A percentile compares a stretch with the other conserved stretches of the same genome.
Conservation (phyloP, 2,329 filamentous ascomycete species). For the Sphaceloma murrayae region DNA sequence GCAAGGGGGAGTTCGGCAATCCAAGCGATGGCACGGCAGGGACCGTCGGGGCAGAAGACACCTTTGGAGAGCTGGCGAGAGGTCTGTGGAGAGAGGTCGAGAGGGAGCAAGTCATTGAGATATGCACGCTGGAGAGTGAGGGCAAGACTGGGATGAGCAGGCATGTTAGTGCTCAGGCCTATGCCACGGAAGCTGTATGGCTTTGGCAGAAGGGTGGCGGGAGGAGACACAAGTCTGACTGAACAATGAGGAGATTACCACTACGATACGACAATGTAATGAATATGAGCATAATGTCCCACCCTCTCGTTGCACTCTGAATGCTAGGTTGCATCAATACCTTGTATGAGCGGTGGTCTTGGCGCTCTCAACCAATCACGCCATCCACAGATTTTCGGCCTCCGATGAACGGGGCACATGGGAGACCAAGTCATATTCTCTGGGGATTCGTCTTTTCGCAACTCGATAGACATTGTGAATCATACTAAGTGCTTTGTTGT, state of each 20-base stretch:
- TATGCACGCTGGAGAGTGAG: constrained; percentile 64
- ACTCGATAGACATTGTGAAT: no score
- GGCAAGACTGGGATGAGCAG: constrained; percentile 48
- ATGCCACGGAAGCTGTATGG: constrained; percentile 86
- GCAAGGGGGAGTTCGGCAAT: constrained; percentile 58
- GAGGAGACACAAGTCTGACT: constrained; percentile 37
- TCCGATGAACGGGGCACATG: neutral
- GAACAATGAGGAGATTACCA: no score
- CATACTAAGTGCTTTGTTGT: no score
- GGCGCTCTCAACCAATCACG: constrained; percentile 14
- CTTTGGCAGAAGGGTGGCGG: constrained; percentile 66
- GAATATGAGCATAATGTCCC: no score
- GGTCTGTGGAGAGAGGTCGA: constrained; percentile 78
- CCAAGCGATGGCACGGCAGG: constrained; percentile 33
- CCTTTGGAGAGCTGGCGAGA: constrained; percentile 45
- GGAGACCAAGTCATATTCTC: no score
- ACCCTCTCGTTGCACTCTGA: no score
- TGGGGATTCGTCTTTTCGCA: no score
- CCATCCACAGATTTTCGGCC: constrained; percentile 8
- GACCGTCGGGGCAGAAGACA: constrained; percentile 38
- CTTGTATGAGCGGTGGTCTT: constrained; percentile 2
- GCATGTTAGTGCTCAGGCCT: constrained; percentile 71
- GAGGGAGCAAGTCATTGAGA: constrained; percentile 66
- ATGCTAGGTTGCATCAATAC: no score
- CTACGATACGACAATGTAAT: neutral